Conservation (phyloP, 2,329 filamentous ascomycete species). For the Paraconiothyrium brasiliense region DNA sequence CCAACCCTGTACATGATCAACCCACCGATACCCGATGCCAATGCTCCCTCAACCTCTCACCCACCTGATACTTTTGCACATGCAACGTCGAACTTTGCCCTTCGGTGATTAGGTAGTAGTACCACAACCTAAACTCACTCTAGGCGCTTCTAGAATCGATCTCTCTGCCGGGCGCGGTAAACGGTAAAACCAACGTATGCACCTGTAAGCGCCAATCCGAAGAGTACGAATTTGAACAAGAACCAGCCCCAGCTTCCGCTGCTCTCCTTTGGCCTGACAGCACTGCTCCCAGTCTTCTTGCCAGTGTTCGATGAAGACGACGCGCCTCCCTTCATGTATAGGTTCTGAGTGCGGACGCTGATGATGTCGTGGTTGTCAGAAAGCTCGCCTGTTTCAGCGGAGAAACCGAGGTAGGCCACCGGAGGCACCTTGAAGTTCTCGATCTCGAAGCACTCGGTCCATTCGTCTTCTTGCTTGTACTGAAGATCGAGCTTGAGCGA, state of each 20-base stretch:
- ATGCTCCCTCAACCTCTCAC: constrained; percentile 8
- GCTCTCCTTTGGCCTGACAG: constrained; percentile 60
- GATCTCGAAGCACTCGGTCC: constrained; percentile 87
- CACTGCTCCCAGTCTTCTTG: constrained; percentile 43
- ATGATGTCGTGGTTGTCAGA: constrained; percentile 98
- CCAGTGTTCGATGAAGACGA: constrained; percentile 42
- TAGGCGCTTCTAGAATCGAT: constrained; percentile 53
- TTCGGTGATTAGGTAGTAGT: too few relatives aligned
- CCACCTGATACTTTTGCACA: constrained; percentile 1
- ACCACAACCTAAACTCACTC: not conserved
- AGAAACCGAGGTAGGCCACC: constrained; percentile 71
- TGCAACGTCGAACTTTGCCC: constrained; percentile 2
- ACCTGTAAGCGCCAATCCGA: constrained; percentile 74
- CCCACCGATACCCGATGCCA: constrained; percentile 18
- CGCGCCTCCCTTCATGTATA: constrained; percentile 70
- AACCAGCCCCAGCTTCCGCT: constrained; percentile 73
- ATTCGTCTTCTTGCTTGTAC: constrained; percentile 90
- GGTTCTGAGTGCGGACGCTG: constrained; percentile 82
- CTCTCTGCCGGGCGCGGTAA: constrained; percentile 71
- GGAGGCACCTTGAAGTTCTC: constrained; percentile 76
- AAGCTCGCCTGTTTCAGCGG: constrained; percentile 92
- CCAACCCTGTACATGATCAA: constrained; percentile 32
- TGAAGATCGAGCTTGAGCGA: constrained; percentile 88
- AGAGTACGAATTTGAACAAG: constrained; percentile 83
- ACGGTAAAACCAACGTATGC: constrained; percentile 87